Evolutionary conservation across 345 rosid genomes (phyloP), one percentile per base, ranked within the genome.

Genomic region (Draba incana): DNA sequence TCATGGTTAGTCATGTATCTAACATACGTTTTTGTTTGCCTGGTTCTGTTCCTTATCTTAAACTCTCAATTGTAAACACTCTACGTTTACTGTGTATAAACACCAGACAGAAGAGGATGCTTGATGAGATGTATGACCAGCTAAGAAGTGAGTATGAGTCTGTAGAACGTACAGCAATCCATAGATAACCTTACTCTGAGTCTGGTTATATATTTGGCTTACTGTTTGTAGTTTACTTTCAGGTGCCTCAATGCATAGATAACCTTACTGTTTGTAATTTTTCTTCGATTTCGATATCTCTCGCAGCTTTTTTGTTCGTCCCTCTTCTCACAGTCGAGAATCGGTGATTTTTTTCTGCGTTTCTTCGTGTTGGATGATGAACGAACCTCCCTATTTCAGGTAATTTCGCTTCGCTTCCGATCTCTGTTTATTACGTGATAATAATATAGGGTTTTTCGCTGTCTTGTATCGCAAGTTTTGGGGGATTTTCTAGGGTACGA

Each of bases 111-210:
- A 94, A 94, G 90, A 87, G 96, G 72, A 94, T 87, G 74, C 96
- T 89, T 46, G 99, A 94, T 72, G 99, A 94, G 80, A 94, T 94
- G 96, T 91, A 94, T 68, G 99, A 94, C 73, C 95, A 85, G 61
- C 64, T 94, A 79, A 84, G 92, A 74, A 87, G 75, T 55, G 96
- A 94, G 67, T 84, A 78, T 5, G 92, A 94, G 69, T 84, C 95
- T 10, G 61, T 77, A 57, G 89, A 91, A 79, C 79, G 96, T 77
- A 77, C 96, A 66, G 84, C 97, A 42, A 84, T 88, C 75, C 96
- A 88, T n/a, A n/a, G n/a, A n/a, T n/a, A n/a, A n/a, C n/a, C n/a
- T n/a, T n/a, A n/a, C n/a, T n/a, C n/a, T n/a, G n/a, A n/a, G n/a
- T n/a, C n/a, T n/a, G n/a, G n/a, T n/a, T n/a, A n/a, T n/a, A n/a